These are phyloP conservation scores for Phytophthora pseudosyringae DNA, from an alignment of 352 stramenopile genomes.

Conservation along the genomic window DNA sequence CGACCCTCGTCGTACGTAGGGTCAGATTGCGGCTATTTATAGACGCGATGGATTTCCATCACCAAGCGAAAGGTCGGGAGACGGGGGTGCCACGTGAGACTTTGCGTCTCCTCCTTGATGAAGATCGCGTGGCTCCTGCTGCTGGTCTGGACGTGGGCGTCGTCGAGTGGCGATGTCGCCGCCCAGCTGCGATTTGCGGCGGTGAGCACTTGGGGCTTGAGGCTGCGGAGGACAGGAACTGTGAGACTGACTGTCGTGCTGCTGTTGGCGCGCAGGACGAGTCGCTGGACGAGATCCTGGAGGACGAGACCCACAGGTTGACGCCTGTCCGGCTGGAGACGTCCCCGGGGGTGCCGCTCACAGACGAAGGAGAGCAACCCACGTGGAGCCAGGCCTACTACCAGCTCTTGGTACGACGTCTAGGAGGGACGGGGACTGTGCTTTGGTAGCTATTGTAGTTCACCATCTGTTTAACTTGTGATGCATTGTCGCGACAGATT, in stretches of 20 bases:
- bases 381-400: conserved; percentile 19
- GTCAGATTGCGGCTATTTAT: conserved; percentile 26
- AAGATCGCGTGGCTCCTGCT: conserved; percentile 33
- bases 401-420: conserved; percentile 26
- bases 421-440: background rate
- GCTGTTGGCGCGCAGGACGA: conserved; percentile 15
- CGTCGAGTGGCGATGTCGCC: conserved; percentile 4
- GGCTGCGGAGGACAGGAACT: background rate
- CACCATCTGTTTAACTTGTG: background rate
- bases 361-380: background rate
- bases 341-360: conserved; percentile 5
- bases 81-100: conserved; percentile 11
- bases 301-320: conserved; percentile 23
- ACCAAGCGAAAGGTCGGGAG: conserved; percentile 5
- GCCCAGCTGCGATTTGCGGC: conserved; percentile 23
- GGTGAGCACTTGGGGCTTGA: conserved; percentile 9
- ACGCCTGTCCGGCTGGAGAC: conserved; percentile 16
- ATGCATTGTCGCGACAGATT: conserved; percentile 22
- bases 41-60: conserved; percentile 1
- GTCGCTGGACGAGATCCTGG: conserved; percentile 28
- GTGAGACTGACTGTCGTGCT: background rate
- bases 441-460: background rate
- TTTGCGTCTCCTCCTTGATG: conserved; percentile 11
- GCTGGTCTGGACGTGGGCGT: conserved; percentile 3
- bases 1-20: no score